A percentile compares a stretch with the other conserved stretches of the same genome.
These are phyloP conservation scores for Chrysoporthe deuterocubensis DNA, from an alignment of 2,329 filamentous ascomycete genomes.

Conservation along the genomic window DNA sequence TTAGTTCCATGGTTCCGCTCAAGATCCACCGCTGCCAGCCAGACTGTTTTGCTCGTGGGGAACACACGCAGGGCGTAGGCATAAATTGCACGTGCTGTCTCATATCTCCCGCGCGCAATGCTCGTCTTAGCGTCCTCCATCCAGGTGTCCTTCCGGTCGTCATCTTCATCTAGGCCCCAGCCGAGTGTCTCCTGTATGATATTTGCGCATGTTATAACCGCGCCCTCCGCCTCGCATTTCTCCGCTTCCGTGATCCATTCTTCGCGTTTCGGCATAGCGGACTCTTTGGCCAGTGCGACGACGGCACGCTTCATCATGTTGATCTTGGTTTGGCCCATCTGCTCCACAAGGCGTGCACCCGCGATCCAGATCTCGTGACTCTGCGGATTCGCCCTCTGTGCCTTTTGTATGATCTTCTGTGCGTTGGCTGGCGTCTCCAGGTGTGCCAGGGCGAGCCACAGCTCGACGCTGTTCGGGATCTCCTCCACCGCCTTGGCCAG, in stretches of 20 bases:
- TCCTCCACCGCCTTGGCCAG: conserved; percentile 95
- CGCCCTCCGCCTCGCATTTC: conserved; percentile 90
- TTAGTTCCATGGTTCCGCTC: conserved; percentile 87
- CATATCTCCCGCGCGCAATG: conserved; percentile 80
- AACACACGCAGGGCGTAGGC: conserved; percentile 90
- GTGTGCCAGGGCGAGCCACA: conserved; percentile 92
- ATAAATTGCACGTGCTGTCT: conserved; percentile 92
- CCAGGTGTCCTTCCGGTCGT: conserved; percentile 95
- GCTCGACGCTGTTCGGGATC: conserved; percentile 88
- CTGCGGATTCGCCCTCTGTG: conserved; percentile 89
- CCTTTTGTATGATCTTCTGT: conserved; percentile 92
- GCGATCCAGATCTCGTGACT: conserved; percentile 98
- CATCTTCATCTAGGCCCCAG: conserved; percentile 92
- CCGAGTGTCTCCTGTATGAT: conserved; percentile 93
- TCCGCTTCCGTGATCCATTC: conserved; percentile 97
- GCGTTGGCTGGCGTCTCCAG: conserved; percentile 90
- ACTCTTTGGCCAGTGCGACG: conserved; percentile 84
- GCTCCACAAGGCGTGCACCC: conserved; percentile 87
- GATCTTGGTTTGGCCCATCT: conserved; percentile 77
- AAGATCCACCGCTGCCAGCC: conserved; percentile 88
- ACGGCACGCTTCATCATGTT: conserved; percentile 96
- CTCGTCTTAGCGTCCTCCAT: conserved; percentile 88
- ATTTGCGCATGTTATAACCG: conserved; percentile 80
- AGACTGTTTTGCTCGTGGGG: conserved; percentile 82
- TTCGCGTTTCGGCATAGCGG: conserved; percentile 95